Conservation (phyloP, 2,329 filamentous ascomycete species). For the Blastomyces parvus region DNA sequence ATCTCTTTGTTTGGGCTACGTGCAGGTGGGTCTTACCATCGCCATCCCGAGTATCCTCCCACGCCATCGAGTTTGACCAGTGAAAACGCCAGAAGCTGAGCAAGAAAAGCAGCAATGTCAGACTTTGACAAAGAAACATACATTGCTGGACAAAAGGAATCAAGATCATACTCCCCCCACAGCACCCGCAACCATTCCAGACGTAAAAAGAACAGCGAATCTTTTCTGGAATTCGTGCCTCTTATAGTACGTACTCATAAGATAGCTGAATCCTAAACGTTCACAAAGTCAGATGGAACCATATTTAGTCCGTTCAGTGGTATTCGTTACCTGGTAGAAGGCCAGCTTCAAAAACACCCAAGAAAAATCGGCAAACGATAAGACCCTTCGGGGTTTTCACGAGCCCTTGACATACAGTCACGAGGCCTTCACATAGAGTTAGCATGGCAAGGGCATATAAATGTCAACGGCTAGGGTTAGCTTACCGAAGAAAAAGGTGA, state of each 20-base stretch:
- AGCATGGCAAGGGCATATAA: background rate
- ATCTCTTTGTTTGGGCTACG: background rate
- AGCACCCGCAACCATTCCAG: constrained; percentile 33
- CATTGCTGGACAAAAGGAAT: background rate
- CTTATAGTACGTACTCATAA: constrained; percentile 32
- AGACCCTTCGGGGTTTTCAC: constrained; percentile 33
- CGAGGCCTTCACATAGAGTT: constrained; percentile 29
- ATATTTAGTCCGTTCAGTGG: background rate
- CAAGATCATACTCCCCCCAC: constrained; percentile 27
- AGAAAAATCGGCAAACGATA: constrained; percentile 28
- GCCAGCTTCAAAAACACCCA: constrained; percentile 31
- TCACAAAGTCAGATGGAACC: background rate
- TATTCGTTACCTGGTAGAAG: constrained; percentile 27
- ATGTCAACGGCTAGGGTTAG: constrained; percentile 1
- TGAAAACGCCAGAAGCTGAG: constrained; percentile 40
- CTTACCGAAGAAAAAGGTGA: constrained; percentile 35
- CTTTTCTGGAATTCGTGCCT: constrained; percentile 34
- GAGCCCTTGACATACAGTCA: constrained; percentile 37
- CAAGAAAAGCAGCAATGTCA: constrained; percentile 27
- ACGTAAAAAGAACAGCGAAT: constrained; percentile 28
- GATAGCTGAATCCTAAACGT: constrained; percentile 24
- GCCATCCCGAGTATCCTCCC: constrained; percentile 34
- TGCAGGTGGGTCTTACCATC: constrained; percentile 24
- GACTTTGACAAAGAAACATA: background rate
- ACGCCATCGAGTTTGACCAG: constrained; percentile 34